Evolutionary conservation across 2,329 filamentous ascomycete genomes (phyloP).

Genomic region (Chrysosporium keratinophilum): DNA sequence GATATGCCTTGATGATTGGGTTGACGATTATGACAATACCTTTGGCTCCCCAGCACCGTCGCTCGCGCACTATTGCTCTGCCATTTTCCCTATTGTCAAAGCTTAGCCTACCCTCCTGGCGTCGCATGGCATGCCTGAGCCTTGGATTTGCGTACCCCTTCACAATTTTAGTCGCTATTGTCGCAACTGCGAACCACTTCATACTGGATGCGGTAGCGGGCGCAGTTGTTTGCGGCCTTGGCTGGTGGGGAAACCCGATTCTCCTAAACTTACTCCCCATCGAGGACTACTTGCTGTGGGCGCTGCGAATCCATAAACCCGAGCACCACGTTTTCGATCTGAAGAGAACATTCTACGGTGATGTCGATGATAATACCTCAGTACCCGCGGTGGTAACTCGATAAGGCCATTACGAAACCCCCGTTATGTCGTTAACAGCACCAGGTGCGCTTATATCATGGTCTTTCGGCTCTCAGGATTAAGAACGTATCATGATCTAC

Average conservation of each 20-base stretch:
- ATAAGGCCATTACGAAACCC: not conserved
- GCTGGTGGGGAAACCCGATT: constrained; percentile 47
- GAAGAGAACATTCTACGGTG: constrained; percentile 9
- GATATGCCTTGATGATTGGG: constrained; percentile 63
- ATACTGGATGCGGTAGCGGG: constrained; percentile 62
- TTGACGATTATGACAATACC: constrained; percentile 59
- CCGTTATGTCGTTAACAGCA: not conserved
- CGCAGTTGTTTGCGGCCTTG: constrained; percentile 52
- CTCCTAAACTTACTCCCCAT: constrained; percentile 54
- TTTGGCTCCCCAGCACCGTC: constrained; percentile 44
- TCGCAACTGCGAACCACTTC: constrained; percentile 63
- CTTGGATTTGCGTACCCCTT: constrained; percentile 54
- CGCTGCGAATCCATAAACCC: constrained; percentile 56
- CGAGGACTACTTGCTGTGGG: constrained; percentile 58
- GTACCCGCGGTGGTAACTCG: constrained; percentile 17
- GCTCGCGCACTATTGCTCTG: constrained; percentile 28
- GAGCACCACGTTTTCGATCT: constrained; percentile 19
- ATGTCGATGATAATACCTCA: constrained; percentile 16
- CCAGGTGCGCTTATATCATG: not conserved
- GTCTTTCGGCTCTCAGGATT: not conserved
- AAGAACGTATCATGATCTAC: not conserved
- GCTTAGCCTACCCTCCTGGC: constrained; percentile 39
- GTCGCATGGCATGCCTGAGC: constrained; percentile 41
- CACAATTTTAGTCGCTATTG: constrained; percentile 56
- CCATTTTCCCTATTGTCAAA: constrained; percentile 24